Base-by-base conservation (phyloP, 1,284 basidiomycete genomes). In the Cutaneotrichosporon dermatis region DNA sequence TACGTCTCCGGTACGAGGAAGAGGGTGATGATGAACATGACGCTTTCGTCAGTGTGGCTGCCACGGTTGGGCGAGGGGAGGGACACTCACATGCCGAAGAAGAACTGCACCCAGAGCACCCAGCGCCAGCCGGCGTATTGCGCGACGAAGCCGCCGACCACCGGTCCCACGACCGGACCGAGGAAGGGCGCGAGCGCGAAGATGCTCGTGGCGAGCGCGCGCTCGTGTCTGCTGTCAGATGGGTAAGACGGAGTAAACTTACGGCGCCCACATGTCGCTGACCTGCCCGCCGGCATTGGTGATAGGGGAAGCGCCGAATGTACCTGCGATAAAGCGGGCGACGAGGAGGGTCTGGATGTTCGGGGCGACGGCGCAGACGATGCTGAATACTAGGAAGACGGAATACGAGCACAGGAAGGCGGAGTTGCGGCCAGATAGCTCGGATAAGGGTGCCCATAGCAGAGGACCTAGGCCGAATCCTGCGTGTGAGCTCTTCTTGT, bases 181-280 rank as follows among this genome's bases (percentile, higher is more conserved):
- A 88, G 80, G 71, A 88, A 89, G 1, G 88, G 86, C 13, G 86
- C 85, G 3, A 83, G 82, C 1, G 85, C 81, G 69, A 87, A 88
- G 7, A 88, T 78, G 9, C 82, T 80, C 3, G 83, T 82, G 10
- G 86, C 86, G 10, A 74, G 53, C 11, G 74, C 78, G 3, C 60
- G 60, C 33, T 61, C 60, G 60, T 61, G 60, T 8, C 55, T 55
- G n/a, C 40, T 25, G 58, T 55, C 34, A 60, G 54, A 39, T 25
- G 25, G 25, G 41, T 13, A 10, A 25, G 9, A 10, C 9, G 25
- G 25, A 13, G 6, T 35, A 11, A 11, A 55, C 58, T 63, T 54
- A 69, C 66, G 74, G 70, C 37, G 71, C 69, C 73, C 73, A 80
- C 55, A 80, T 71, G 61, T 81, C 79, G 15, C 75, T 75, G 42